These are phyloP conservation scores for Yamadazyma membranifaciens DNA, from an alignment of 1,139 yeast species.

Conservation along the genomic window DNA sequence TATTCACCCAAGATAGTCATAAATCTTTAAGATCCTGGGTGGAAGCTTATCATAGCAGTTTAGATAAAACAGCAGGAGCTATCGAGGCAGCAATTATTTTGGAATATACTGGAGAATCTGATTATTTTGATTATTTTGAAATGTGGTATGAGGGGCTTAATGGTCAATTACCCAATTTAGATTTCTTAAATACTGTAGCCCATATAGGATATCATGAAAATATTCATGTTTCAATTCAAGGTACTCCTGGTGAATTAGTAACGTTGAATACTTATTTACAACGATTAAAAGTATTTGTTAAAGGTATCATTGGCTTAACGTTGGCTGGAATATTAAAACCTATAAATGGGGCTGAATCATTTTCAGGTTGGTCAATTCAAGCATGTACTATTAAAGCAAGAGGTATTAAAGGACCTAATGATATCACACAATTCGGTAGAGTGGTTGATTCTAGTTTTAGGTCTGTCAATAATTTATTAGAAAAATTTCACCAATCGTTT, in stretches of 20 bases:
- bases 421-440: slow-evolving; percentile 90
- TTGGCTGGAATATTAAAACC: slow-evolving; percentile 63
- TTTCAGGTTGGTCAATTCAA: slow-evolving; percentile 96
- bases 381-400: slow-evolving; percentile 76
- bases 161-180: slow-evolving; percentile 94
- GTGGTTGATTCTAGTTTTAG: slow-evolving; percentile 84
- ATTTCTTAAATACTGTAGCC: slow-evolving; percentile 78
- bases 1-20: slow-evolving; percentile 73
- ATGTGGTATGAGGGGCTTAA: slow-evolving; percentile 83
- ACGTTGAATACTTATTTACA: slow-evolving; percentile 46
- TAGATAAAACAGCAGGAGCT: slow-evolving; percentile 92
- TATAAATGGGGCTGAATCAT: slow-evolving; percentile 78
- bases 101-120: slow-evolving; percentile 70
- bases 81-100: slow-evolving; percentile 88
- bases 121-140: slow-evolving; percentile 73
- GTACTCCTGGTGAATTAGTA: slow-evolving; percentile 47
- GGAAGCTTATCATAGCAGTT: slow-evolving; percentile 82
- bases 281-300: slow-evolving; percentile 58
- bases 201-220: slow-evolving; percentile 73
- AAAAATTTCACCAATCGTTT: slow-evolving; percentile 95
- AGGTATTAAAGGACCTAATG: slow-evolving; percentile 58
- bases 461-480: slow-evolving; percentile 87
- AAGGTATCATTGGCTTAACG: slow-evolving; percentile 68
- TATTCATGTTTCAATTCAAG: slow-evolving; percentile 66
- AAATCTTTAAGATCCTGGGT: slow-evolving; percentile 84